phyloP scores from a whole-genome alignment of 2,329 filamentous ascomycete genomes.

The Aspergillus pseudoterreus region DNA sequence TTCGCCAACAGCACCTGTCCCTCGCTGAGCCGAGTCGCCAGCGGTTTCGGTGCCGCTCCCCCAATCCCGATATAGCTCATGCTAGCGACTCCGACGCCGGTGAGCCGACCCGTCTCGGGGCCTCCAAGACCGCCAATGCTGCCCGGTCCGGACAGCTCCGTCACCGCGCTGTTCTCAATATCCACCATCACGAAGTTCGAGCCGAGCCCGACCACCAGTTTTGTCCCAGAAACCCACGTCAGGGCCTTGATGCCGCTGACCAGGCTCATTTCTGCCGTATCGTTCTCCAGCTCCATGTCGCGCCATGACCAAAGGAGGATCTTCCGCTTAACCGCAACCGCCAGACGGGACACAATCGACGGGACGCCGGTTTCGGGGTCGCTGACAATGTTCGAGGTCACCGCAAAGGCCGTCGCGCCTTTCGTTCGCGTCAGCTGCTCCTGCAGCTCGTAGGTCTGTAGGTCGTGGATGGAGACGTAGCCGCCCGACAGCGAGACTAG shows the following conservation, averaged over 20 bases:
- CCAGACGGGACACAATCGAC: conserved; percentile 85
- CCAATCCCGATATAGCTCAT: conserved; percentile 98
- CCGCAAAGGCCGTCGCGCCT: conserved; percentile 84
- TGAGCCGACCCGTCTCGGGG: conserved; percentile 70
- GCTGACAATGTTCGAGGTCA: conserved; percentile 93
- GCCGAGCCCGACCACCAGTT: conserved; percentile 84
- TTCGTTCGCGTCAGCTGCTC: conserved; percentile 79
- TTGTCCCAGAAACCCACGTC: conserved; percentile 86
- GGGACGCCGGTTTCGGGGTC: conserved; percentile 83
- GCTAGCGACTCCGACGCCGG: conserved; percentile 74
- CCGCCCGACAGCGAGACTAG: conserved; percentile 89
- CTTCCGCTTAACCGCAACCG: conserved; percentile 88
- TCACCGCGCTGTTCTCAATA: conserved; percentile 67
- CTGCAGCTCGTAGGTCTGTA: conserved; percentile 76
- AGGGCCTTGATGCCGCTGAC: conserved; percentile 81
- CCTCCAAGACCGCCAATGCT: conserved; percentile 63
- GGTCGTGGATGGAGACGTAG: conserved; percentile 83
- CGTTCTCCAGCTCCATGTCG: conserved; percentile 76
- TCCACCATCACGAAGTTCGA: conserved; percentile 88
- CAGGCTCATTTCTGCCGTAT: conserved; percentile 72
- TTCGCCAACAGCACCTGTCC: conserved; percentile 92
- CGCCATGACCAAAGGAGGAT: conserved; percentile 93
- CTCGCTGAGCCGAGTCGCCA: conserved; percentile 77
- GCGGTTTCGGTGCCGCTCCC: conserved; percentile 83
- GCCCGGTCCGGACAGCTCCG: conserved; percentile 75